Percentiles rank a stretch among this genome's conserved stretches.
These are phyloP conservation scores for Allium cepa DNA, from an alignment of 106 monocot genomes.

Conservation along the genomic window DNA sequence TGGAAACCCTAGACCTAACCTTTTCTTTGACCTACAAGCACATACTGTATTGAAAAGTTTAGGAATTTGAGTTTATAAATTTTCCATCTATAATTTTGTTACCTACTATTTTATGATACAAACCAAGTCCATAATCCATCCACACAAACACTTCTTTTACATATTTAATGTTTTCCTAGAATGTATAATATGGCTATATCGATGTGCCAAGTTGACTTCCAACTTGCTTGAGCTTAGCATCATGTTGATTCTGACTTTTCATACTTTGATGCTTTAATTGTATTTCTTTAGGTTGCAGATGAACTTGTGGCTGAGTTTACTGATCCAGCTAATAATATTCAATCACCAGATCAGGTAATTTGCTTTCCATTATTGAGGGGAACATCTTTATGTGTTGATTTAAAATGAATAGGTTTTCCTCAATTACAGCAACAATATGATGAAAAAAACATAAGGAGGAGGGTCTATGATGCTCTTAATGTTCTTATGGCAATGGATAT, in stretches of 20 bases:
- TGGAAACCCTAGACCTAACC: too few species aligned
- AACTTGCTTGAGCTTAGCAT: constrained; percentile 3
- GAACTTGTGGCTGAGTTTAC: constrained; percentile 94
- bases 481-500: constrained; percentile 98
- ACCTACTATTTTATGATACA: too few species aligned
- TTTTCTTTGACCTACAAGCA: too few species aligned
- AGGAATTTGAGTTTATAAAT: too few species aligned
- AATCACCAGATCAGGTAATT: constrained; percentile 64
- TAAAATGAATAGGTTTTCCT: neutral
- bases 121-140: too few species aligned
- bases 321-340: constrained; percentile 50
- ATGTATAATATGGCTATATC: too few species aligned
- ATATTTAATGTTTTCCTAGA: too few species aligned
- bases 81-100: too few species aligned
- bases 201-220: neutral
- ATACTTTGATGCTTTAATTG: neutral
- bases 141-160: too few species aligned
- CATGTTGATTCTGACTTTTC: constrained; percentile 1
- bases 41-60: too few species aligned
- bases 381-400: neutral
- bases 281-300: constrained; percentile 65
- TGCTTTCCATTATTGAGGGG: neutral
- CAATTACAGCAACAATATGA: constrained; percentile 80
- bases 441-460: constrained; percentile 89
- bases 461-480: constrained; percentile 93